Evolutionary conservation across 495 filamentous ascomycete species (phyloP), one percentile per base, ranked within the genome.

Genomic region (Daldinia childiae): DNA sequence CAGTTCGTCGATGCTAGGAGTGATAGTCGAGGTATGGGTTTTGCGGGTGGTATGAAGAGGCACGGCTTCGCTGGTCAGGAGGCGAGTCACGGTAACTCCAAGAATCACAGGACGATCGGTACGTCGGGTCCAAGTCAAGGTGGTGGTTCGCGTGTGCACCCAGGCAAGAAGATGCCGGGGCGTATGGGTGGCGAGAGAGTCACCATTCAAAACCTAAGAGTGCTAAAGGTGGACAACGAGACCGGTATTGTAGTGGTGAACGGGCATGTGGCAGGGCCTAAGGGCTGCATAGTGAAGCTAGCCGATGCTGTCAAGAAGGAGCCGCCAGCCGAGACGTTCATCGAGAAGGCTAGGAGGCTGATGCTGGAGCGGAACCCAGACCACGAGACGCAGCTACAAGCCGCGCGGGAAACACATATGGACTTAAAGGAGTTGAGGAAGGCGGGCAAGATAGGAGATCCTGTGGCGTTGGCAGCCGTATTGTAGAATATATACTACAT

Each of bases 141-240:
- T 70, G 89, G 92, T 78, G 95, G 95, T 79, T 95, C 92, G 48
- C 85, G 95, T 73, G 95, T 99, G 45, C 87, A 91, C 65, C 95
- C 95, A 0, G 95, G 95, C 57, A 99, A 99, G 89, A 93, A 92
- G 80, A 99, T 99, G 95, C 88, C 95, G 21, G 95, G 95, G 63
- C 87, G 92, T 50, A 98, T 99, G 95, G 95, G 95, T 26, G 90
- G 90, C 63, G 84, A 94, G 79, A 87, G 88, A 70, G 91, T 93
- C 48, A 99, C 95, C 39, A 83, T 93, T 17, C 94, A 98, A 85
- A 96, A 96, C 78, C 80, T 97, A 70, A 92, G 92, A 81, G 89
- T 99, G 58, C 80, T 99, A 74, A 89, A 92, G 82, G 90, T 97
- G 38, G 92, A 98, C 80, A 84, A 87, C 63, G 89, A 90, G 75